A percentile compares a stretch with the other conserved stretches of the same genome.
phyloP scores from a whole-genome alignment of 208 protist genomes.

The Trypanosoma cruzi region DNA sequence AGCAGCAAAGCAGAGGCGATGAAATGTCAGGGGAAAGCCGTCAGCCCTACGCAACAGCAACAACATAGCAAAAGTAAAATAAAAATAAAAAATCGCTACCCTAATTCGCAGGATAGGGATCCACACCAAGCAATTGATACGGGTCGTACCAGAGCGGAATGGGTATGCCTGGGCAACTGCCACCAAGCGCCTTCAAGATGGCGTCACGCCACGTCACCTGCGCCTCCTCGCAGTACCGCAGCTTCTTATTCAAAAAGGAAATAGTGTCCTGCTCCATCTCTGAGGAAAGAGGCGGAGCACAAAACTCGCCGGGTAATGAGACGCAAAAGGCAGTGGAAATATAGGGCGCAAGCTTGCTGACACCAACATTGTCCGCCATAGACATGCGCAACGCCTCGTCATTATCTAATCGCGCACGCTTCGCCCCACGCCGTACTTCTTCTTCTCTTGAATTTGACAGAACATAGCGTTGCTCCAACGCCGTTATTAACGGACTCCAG shows the following conservation, averaged over 20 bases:
- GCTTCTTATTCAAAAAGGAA: slow-evolving; percentile 55
- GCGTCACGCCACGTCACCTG: slow-evolving; percentile 57
- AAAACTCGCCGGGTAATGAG: slow-evolving; percentile 60
- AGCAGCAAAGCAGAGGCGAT: not conserved
- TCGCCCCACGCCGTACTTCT: slow-evolving; percentile 21
- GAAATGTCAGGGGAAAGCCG: not conserved
- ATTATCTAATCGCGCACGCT: slow-evolving; percentile 36
- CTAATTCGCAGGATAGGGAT: slow-evolving; percentile 8
- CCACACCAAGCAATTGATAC: slow-evolving; percentile 63
- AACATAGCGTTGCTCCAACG: slow-evolving; percentile 75
- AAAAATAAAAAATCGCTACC: not conserved
- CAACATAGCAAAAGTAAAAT: not conserved
- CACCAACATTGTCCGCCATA: slow-evolving; percentile 48
- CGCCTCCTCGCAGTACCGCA: slow-evolving; percentile 37
- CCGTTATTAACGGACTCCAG: slow-evolving; percentile 53
- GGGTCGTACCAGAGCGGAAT: slow-evolving; percentile 83
- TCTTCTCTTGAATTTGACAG: slow-evolving; percentile 44
- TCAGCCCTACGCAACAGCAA: too few species aligned
- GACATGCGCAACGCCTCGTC: slow-evolving; percentile 18
- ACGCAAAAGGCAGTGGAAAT: slow-evolving; percentile 59
- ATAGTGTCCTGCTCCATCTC: slow-evolving; percentile 55
- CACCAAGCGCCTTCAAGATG: slow-evolving; percentile 24
- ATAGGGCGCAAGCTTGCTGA: slow-evolving; percentile 46
- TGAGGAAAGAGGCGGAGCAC: slow-evolving; percentile 56
- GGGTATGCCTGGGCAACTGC: slow-evolving; percentile 11